These are phyloP conservation scores for Scalesia atractyloides DNA, from an alignment of 129 eudicot species.

Conservation along the genomic window DNA sequence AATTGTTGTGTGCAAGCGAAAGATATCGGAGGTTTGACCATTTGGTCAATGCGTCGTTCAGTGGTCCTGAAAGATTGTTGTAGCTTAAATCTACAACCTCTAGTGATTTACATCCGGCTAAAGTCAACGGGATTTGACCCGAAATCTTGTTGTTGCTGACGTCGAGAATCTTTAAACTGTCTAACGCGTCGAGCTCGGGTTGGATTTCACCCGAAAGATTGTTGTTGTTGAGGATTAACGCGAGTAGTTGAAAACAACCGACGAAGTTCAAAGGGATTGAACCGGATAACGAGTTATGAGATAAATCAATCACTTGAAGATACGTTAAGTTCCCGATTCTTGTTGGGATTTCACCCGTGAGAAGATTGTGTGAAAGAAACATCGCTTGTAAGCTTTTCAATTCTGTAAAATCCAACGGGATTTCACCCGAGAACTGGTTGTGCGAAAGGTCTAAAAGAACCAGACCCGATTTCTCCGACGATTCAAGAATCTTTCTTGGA, in stretches of 20 bases:
- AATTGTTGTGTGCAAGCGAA: conserved; percentile 81
- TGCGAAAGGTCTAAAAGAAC: conserved; percentile 78
- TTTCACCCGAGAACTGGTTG: conserved; percentile 74
- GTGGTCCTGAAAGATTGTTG: conserved; percentile 78
- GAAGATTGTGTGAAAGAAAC: conserved; percentile 75
- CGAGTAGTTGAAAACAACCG: conserved; percentile 91
- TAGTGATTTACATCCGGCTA: conserved; percentile 91
- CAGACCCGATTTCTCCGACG: conserved; percentile 69
- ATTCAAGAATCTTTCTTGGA: conserved; percentile 56
- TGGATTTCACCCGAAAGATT: conserved; percentile 91
- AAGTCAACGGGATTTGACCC: conserved; percentile 89
- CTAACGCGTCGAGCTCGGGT: conserved; percentile 95
- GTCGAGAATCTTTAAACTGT: conserved; percentile 83
- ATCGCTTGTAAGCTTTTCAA: conserved; percentile 85
- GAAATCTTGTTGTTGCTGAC: conserved; percentile 87
- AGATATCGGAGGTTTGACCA: conserved; percentile 88
- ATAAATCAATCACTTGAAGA: conserved; percentile 91
- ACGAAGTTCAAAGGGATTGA: conserved; percentile 81
- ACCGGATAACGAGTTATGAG: conserved; percentile 74
- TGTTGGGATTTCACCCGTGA: conserved; percentile 82
- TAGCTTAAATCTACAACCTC: conserved; percentile 94
- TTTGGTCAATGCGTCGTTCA: conserved; percentile 82
- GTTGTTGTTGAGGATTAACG: conserved; percentile 73
- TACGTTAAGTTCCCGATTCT: conserved; percentile 93
- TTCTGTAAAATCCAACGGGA: conserved; percentile 67